Conservation (phyloP, 2,329 filamentous ascomycete genomes). For the Pseudogymnoascus sp. region DNA sequence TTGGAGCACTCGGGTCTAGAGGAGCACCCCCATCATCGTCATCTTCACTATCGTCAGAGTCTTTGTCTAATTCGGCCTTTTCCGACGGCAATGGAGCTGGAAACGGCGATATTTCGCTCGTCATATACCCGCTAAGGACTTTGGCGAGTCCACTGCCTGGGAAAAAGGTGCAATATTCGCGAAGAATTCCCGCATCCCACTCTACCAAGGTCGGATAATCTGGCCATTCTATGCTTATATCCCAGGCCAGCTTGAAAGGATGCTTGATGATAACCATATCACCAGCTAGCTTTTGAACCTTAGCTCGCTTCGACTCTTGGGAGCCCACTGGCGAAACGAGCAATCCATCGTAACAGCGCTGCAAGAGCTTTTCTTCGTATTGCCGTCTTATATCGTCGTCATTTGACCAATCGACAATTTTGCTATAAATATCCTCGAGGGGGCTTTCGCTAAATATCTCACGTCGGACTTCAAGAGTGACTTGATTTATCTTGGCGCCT, state of each 20-base stretch:
- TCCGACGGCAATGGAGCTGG: slow-evolving; percentile 35
- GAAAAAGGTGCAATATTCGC: slow-evolving; percentile 76
- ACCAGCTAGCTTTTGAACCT: slow-evolving; percentile 68
- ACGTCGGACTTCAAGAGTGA: slow-evolving; percentile 77
- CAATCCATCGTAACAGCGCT: slow-evolving; percentile 72
- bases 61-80: slow-evolving; percentile 31
- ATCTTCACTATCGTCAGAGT: slow-evolving; percentile 43
- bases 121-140: slow-evolving; percentile 73
- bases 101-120: slow-evolving; percentile 78
- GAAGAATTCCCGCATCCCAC: slow-evolving; percentile 70
- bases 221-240: slow-evolving; percentile 81
- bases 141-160: slow-evolving; percentile 75
- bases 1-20: slow-evolving; percentile 51
- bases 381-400: slow-evolving; percentile 77
- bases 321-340: slow-evolving; percentile 54
- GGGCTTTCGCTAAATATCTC: slow-evolving; percentile 72
- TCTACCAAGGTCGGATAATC: slow-evolving; percentile 67
- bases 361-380: slow-evolving; percentile 85
- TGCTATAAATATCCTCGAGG: slow-evolving; percentile 71
- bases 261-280: slow-evolving; percentile 97
- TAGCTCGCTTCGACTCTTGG: slow-evolving; percentile 55
- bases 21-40: slow-evolving; percentile 48
- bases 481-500: slow-evolving; percentile 73
- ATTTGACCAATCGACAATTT: slow-evolving; percentile 81
- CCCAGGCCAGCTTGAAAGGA: slow-evolving; percentile 83